A percentile compares a stretch with the other conserved stretches of the same genome.
Evolutionary conservation across 768 basidiomycete genomes (phyloP).

Genomic region (Hericium erinaceus): DNA sequence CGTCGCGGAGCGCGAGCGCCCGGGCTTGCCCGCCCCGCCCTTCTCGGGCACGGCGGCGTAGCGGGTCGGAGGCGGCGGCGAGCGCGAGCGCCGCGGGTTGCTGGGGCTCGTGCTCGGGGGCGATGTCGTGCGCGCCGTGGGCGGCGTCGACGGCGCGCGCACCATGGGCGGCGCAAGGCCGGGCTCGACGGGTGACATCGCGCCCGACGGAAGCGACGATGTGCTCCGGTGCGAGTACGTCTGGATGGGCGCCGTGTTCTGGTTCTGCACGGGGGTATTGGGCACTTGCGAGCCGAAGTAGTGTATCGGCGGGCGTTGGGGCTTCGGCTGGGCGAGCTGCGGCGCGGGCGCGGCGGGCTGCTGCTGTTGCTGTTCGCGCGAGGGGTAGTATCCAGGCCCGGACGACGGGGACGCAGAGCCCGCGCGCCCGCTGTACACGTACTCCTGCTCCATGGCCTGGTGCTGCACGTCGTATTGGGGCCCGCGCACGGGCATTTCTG

Average conservation of each 20-base stretch:
- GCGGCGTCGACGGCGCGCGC: constrained; percentile 25
- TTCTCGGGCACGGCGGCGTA: background rate
- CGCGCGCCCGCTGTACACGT: constrained; percentile 26
- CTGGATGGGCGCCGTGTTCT: constrained; percentile 8
- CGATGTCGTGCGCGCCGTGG: constrained; percentile 41
- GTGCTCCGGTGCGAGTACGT: constrained; percentile 21
- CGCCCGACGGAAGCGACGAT: constrained; percentile 31
- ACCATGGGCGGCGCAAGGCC: constrained; percentile 17
- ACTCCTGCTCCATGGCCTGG: constrained; percentile 87
- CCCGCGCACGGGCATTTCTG: constrained; percentile 80
- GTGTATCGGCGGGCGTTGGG: constrained; percentile 26
- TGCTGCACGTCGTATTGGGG: constrained; percentile 95
- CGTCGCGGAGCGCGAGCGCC: constrained; percentile 68
- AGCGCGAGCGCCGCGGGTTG: constrained; percentile 5
- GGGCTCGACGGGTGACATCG: constrained; percentile 32
- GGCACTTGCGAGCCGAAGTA: background rate
- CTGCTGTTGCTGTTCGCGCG: background rate
- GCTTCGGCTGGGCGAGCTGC: constrained; percentile 23
- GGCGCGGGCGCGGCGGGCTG: constrained; percentile 2
- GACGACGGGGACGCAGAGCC: background rate
- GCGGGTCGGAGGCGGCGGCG: constrained; percentile 7
- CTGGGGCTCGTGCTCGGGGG: constrained; percentile 29
- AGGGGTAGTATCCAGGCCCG: background rate
- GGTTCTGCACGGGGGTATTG: constrained; percentile 12
- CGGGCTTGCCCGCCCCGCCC: constrained; percentile 28